These are phyloP conservation scores for Mikania micrantha DNA, from an alignment of 129 eudicot genomes.

Conservation along the genomic window DNA sequence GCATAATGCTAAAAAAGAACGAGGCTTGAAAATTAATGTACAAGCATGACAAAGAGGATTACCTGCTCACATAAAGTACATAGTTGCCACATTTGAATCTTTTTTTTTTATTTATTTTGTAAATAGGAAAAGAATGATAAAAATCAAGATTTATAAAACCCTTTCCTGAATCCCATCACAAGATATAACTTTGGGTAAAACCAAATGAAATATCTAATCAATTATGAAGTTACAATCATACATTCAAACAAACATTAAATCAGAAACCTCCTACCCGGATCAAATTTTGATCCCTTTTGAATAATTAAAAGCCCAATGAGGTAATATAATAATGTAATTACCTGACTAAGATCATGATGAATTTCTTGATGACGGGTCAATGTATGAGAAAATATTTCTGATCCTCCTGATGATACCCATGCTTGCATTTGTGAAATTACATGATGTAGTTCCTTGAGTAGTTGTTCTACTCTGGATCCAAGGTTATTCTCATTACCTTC, in stretches of 20 bases:
- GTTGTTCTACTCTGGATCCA: slow-evolving; percentile 72
- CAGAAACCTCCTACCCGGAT: neutral
- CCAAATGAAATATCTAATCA: neutral
- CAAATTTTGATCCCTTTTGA: neutral
- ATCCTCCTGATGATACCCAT: slow-evolving; percentile 96
- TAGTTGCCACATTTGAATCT: neutral
- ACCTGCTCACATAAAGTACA: neutral
- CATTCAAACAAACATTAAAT: neutral
- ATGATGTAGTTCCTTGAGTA: slow-evolving; percentile 71
- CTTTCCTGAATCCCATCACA: neutral
- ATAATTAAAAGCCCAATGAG: neutral
- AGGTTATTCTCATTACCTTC: slow-evolving; percentile 51
- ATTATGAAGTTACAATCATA: neutral
- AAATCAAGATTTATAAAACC: neutral
- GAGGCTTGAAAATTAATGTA: neutral
- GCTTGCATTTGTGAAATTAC: slow-evolving; percentile 90
- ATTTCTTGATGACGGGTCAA: slow-evolving; percentile 96
- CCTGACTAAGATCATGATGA: slow-evolving; percentile 97
- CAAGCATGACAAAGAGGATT: neutral
- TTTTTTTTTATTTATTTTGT: neutral
- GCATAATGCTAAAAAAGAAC: neutral
- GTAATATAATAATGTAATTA: slow-evolving; percentile 8
- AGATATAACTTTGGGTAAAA: neutral
- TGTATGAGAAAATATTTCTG: slow-evolving; percentile 95
- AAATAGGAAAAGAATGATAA: neutral